Percentiles rank a stretch among this genome's conserved stretches.
Evolutionary conservation across 192 early-diverging fungal genomes (phyloP).

Genomic region (Rhizoclosmatium sp.): DNA sequence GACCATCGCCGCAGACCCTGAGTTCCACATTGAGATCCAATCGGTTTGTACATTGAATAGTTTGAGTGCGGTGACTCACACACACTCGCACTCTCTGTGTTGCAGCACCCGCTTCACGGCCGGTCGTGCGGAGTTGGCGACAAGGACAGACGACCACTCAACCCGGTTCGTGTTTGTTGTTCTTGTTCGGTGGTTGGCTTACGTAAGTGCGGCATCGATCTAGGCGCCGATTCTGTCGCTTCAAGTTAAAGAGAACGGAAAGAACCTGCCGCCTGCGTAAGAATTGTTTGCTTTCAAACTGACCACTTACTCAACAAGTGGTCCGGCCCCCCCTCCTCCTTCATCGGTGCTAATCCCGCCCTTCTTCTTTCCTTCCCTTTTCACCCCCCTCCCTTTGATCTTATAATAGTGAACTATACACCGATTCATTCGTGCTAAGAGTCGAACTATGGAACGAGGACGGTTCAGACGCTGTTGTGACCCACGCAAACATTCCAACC

Average conservation of each 20-base stretch:
- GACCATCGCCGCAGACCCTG: neutral
- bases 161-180: constrained; percentile 5
- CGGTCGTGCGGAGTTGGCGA: constrained; percentile 25
- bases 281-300: neutral
- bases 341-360: too few relatives aligned
- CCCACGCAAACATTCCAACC: constrained; percentile 23
- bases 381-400: neutral
- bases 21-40: neutral
- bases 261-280: constrained; percentile 20
- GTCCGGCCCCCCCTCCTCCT: neutral
- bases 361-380: neutral
- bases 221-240: constrained; percentile 33
- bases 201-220: too few relatives aligned
- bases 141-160: constrained; percentile 32
- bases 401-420: constrained; percentile 21
- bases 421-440: constrained; percentile 19
- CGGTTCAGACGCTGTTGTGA: constrained; percentile 10
- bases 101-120: constrained; percentile 28
- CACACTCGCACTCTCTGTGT: neutral
- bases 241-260: constrained; percentile 20
- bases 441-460: constrained; percentile 33
- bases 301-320: neutral
- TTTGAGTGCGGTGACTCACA: neutral
- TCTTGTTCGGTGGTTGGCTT: neutral
- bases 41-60: neutral